A percentile compares a stretch with the other conserved stretches of the same genome.
Conservation (phyloP, 306 rosid species). For the Glycine latifolia region DNA sequence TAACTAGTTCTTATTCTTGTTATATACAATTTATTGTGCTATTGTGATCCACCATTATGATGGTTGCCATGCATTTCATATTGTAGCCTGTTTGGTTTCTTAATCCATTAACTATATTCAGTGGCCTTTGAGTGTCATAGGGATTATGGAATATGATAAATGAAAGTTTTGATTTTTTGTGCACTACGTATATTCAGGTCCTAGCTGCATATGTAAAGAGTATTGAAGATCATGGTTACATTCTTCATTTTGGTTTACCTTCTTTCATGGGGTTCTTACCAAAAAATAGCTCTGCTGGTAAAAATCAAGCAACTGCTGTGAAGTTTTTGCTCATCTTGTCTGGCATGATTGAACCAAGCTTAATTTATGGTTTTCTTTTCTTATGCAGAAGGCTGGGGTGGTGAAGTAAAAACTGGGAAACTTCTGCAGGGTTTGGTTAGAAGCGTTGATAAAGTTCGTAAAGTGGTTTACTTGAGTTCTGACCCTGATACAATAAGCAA, state of each 20-base stretch:
- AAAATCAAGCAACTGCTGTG: conserved; percentile 18
- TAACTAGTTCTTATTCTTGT: not conserved
- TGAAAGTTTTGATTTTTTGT: conserved; percentile 20
- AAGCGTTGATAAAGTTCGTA: conserved; percentile 78
- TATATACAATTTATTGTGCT: conserved; percentile 23
- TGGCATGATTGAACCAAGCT: conserved; percentile 21
- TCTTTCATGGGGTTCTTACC: conserved; percentile 87
- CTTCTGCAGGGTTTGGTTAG: conserved; percentile 81
- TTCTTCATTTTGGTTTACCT: conserved; percentile 92
- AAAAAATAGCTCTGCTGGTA: conserved; percentile 63
- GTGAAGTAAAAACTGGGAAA: conserved; percentile 68
- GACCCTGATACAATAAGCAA: conserved; percentile 75
- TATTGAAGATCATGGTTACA: conserved; percentile 95
- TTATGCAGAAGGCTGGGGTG: conserved; percentile 53
- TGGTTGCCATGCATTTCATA: conserved; percentile 30
- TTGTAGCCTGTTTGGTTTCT: conserved; percentile 23
- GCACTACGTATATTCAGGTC: conserved; percentile 60
- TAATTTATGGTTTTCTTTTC: not conserved
- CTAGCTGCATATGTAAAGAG: conserved; percentile 87
- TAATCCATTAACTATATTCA: not conserved
- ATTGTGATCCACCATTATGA: conserved; percentile 26
- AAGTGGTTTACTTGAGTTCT: conserved; percentile 77
- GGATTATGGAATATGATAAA: conserved; percentile 9
- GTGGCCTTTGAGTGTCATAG: not conserved
- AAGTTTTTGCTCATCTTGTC: conserved; percentile 37